These are phyloP conservation scores for Carex scoparia DNA, from an alignment of 176 grass and related monocot genomes.

Conservation along the genomic window DNA sequence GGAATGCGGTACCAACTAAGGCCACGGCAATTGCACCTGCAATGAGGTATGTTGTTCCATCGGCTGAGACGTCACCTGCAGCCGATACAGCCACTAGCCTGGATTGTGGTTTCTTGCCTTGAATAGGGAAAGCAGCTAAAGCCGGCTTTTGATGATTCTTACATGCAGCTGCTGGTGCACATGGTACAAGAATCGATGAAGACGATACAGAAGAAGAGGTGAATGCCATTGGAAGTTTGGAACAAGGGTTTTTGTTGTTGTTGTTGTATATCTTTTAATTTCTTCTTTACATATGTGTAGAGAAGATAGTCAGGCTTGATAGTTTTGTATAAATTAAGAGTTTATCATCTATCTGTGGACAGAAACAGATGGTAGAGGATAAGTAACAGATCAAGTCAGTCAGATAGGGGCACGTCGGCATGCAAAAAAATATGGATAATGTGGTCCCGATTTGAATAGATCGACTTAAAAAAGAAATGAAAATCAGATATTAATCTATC, in stretches of 20 bases:
- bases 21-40: constrained; percentile 78
- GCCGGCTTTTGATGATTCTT: background rate
- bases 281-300: background rate
- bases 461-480: background rate
- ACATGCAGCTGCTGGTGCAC: background rate
- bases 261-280: background rate
- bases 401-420: background rate
- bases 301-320: background rate
- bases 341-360: constrained; percentile 18
- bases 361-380: constrained; percentile 4
- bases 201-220: constrained; percentile 11
- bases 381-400: background rate
- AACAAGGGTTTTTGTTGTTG: background rate
- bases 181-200: constrained; percentile 9
- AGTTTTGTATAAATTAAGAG: background rate
- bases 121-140: background rate
- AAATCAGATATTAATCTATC: background rate
- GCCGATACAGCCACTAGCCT: constrained; percentile 39
- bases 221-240: constrained; percentile 10
- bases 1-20: constrained; percentile 81
- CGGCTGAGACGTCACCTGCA: constrained; percentile 63
- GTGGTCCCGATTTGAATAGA: background rate
- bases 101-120: constrained; percentile 1
- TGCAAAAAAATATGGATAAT: constrained; percentile 9
- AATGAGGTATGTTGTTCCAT: constrained; percentile 75